These are phyloP conservation scores for Eimeria falciformis DNA, from an alignment of 169 alveolate species.

Conservation along the genomic window DNA sequence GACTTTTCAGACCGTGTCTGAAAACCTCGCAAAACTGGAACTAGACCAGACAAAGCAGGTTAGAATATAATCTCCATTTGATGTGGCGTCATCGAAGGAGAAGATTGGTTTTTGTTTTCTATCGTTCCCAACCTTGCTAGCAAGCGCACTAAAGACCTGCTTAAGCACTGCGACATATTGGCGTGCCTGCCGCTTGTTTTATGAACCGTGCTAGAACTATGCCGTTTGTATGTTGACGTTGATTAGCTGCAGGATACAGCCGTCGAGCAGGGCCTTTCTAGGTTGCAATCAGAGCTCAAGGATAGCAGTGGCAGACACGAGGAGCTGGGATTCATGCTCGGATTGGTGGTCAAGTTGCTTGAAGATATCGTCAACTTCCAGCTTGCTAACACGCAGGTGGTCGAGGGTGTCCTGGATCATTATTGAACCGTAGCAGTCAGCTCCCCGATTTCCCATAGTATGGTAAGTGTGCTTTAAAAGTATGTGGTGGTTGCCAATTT, in stretches of 20 bases:
- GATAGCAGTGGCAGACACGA: conserved; percentile 40
- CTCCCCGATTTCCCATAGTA: not conserved
- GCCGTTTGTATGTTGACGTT: conserved; percentile 11
- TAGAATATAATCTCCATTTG: too few relatives aligned
- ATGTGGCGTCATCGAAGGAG: too few relatives aligned
- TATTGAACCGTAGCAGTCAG: not conserved
- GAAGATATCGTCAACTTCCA: conserved; percentile 59
- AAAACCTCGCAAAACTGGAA: too few relatives aligned
- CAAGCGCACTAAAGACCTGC: not conserved
- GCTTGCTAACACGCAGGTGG: conserved; percentile 33
- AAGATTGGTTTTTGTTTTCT: not conserved
- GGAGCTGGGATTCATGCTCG: conserved; percentile 45
- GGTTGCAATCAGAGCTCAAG: conserved; percentile 18
- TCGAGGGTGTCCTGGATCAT: not conserved
- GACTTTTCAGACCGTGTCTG: too few relatives aligned
- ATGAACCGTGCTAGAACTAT: too few relatives aligned
- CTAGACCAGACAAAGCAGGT: too few relatives aligned
- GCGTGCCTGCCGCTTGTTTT: too few relatives aligned
- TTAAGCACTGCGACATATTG: not conserved
- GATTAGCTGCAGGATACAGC: conserved; percentile 64
- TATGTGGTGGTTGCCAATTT: not conserved
- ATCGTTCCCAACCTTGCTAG: not conserved
- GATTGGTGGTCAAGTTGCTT: conserved; percentile 47
- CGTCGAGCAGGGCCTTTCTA: not conserved
- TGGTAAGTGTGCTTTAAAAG: not conserved